Percentiles rank a stretch among this genome's conserved stretches.
phyloP scores from a whole-genome alignment of 1,284 basidiomycete species.

The Moesziomyces globuligerus region DNA sequence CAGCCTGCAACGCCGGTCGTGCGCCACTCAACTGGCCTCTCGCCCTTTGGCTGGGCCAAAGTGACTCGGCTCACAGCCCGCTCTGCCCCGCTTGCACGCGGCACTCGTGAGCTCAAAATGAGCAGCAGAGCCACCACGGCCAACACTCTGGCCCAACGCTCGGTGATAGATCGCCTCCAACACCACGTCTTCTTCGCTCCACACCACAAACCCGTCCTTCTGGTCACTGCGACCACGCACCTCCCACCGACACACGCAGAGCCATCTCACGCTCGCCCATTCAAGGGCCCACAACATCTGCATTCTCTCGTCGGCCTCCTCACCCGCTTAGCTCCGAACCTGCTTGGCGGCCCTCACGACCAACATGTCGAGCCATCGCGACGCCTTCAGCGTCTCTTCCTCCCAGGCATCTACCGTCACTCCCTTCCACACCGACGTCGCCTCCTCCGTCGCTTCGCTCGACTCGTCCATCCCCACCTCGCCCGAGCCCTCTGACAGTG shows the following conservation, averaged over 20 bases:
- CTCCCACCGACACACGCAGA: not conserved
- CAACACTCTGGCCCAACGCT: not conserved
- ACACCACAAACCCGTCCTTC: not conserved
- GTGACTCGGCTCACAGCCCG: not conserved
- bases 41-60: not conserved
- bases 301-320: not conserved
- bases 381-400: conserved; percentile 33
- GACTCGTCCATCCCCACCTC: conserved; percentile 50
- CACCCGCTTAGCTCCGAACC: not conserved
- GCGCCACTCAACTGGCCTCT: no score
- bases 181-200: not conserved
- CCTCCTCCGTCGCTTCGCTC: conserved; percentile 47
- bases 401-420: conserved; percentile 47
- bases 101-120: not conserved
- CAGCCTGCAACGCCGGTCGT: no score
- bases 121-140: no score
- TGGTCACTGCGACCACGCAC: not conserved
- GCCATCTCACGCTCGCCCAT: not conserved
- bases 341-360: not conserved
- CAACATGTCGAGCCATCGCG: conserved; percentile 30
- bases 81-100: not conserved
- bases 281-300: not conserved
- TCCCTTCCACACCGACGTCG: conserved; percentile 35
- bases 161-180: no score
- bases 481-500: conserved; percentile 41